A percentile compares a stretch with the other conserved stretches of the same genome.
These are phyloP conservation scores for Collybia nuda DNA, from an alignment of 768 basidiomycete species.

Conservation along the genomic window DNA sequence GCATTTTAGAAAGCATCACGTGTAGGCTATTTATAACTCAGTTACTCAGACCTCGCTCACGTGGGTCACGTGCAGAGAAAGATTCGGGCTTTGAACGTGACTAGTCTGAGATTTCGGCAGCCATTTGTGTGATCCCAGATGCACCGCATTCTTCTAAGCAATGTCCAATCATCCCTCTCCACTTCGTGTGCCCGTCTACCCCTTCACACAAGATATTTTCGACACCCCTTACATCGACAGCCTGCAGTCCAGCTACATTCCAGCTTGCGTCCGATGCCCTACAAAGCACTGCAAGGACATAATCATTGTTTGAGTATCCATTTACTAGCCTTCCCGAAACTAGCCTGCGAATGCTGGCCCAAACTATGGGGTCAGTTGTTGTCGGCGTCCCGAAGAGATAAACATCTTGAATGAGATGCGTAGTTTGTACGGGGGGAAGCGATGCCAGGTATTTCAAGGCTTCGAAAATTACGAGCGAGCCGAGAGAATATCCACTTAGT, in stretches of 20 bases:
- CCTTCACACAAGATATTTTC: slow-evolving; percentile 49
- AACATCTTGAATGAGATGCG: slow-evolving; percentile 52
- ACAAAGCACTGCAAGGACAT: slow-evolving; percentile 52
- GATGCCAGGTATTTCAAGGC: slow-evolving; percentile 48
- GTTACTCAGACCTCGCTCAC: too few relatives aligned
- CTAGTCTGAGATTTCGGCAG: too few relatives aligned
- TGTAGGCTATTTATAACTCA: too few relatives aligned
- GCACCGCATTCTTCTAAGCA: slow-evolving; percentile 38
- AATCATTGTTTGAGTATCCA: slow-evolving; percentile 51
- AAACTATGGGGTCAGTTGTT: slow-evolving; percentile 35
- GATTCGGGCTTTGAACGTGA: not conserved
- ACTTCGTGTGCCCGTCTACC: slow-evolving; percentile 51
- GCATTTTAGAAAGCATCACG: too few relatives aligned
- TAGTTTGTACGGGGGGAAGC: slow-evolving; percentile 41
- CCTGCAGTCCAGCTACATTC: slow-evolving; percentile 50
- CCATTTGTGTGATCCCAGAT: too few relatives aligned
- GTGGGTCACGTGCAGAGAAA: not conserved
- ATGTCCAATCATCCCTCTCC: slow-evolving; percentile 48
- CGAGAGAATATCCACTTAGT: slow-evolving; percentile 57
- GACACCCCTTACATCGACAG: slow-evolving; percentile 48
- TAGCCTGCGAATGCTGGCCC: slow-evolving; percentile 47
- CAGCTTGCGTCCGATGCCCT: slow-evolving; percentile 45
- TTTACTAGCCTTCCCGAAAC: slow-evolving; percentile 55
- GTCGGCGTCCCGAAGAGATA: slow-evolving; percentile 54
- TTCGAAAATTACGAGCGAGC: slow-evolving; percentile 55